These are phyloP conservation scores for Epichloe scottii DNA, from an alignment of 2,329 filamentous ascomycete species.

Conservation along the genomic window DNA sequence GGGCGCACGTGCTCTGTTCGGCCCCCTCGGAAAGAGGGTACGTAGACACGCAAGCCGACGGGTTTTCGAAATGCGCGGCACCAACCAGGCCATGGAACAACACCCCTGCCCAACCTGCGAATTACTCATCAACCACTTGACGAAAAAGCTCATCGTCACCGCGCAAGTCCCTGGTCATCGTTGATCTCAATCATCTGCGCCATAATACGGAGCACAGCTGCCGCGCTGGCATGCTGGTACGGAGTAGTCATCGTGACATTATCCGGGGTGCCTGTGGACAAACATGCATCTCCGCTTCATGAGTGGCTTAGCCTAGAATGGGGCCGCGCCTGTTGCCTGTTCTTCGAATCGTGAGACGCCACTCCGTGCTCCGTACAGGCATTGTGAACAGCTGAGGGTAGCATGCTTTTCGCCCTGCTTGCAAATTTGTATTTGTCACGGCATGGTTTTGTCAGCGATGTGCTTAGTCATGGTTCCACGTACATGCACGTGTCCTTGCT, in stretches of 20 bases:
- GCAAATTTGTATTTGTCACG: slow-evolving; percentile 25
- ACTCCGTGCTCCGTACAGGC: too few species aligned
- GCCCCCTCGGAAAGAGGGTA: neutral
- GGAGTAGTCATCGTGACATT: too few species aligned
- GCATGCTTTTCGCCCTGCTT: neutral
- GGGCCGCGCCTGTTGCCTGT: slow-evolving; percentile 15
- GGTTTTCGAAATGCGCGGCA: too few species aligned
- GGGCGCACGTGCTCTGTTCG: too few species aligned
- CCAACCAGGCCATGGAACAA: too few species aligned
- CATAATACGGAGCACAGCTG: slow-evolving; percentile 12
- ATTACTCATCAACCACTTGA: too few species aligned
- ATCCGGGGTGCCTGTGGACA: too few species aligned
- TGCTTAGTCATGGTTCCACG: slow-evolving; percentile 25
- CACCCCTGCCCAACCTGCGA: too few species aligned
- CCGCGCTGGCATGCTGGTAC: slow-evolving; percentile 16
- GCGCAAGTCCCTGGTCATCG: slow-evolving; percentile 23
- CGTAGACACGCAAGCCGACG: too few species aligned
- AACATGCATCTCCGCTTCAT: slow-evolving; percentile 30
- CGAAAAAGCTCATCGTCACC: too few species aligned
- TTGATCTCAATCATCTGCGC: slow-evolving; percentile 27
- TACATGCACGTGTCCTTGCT: too few species aligned
- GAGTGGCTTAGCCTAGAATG: slow-evolving; percentile 25
- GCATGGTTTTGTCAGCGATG: slow-evolving; percentile 26
- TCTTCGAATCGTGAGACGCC: slow-evolving; percentile 10
- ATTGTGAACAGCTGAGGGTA: neutral